These are phyloP conservation scores for Fusarium sterilihyphosum DNA, from an alignment of 2,329 filamentous ascomycete genomes.

Conservation along the genomic window DNA sequence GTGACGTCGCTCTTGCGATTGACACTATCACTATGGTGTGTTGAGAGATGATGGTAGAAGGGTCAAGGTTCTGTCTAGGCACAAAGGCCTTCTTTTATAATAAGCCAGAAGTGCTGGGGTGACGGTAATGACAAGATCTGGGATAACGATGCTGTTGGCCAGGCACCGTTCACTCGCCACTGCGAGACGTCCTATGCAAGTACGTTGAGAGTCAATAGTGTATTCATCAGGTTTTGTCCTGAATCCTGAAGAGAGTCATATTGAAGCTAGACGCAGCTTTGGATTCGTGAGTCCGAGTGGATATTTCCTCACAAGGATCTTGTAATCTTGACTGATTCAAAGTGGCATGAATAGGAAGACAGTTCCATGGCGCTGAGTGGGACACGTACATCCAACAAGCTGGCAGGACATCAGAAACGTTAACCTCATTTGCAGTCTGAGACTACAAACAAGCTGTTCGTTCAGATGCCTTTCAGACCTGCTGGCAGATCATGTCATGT, in stretches of 20 bases:
- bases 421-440: background rate
- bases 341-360: background rate
- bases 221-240: background rate
- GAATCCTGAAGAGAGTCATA: background rate
- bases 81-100: too few relatives aligned
- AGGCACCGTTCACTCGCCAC: background rate
- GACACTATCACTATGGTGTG: background rate
- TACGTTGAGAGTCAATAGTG: background rate
- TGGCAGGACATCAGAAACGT: background rate
- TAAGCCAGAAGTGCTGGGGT: too few relatives aligned
- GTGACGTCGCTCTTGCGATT: background rate
- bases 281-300: background rate
- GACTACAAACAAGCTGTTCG: background rate
- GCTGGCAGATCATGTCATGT: background rate
- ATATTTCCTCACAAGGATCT: background rate
- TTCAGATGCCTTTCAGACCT: background rate
- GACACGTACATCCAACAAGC: background rate
- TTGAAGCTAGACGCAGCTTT: background rate
- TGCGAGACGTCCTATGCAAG: background rate
- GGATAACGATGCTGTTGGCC: background rate
- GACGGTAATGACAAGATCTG: background rate
- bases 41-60: background rate
- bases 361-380: background rate
- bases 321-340: background rate
- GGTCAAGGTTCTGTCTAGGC: background rate